Evolutionary conservation across 2,329 filamentous ascomycete genomes (phyloP).

Genomic region (Orbilia oligospora): DNA sequence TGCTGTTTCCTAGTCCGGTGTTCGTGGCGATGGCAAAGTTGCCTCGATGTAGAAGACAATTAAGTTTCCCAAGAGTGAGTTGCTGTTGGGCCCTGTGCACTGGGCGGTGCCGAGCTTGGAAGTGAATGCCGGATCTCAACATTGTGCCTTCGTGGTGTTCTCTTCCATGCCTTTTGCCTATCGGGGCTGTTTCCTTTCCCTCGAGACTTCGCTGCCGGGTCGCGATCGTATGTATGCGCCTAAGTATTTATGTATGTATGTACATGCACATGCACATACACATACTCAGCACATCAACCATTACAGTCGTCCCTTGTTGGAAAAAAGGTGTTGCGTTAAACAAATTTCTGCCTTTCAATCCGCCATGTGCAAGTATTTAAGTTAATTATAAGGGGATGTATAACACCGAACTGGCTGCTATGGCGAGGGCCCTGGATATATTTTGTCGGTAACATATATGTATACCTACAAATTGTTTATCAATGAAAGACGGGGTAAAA

Average conservation of each 20-base stretch:
- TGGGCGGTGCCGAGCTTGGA: neutral
- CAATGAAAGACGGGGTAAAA: neutral
- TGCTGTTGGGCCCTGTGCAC: neutral
- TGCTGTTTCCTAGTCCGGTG: neutral
- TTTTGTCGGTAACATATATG: too few relatives aligned
- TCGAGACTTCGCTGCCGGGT: too few relatives aligned
- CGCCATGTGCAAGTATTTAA: too few relatives aligned
- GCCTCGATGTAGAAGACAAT: neutral
- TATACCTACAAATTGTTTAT: too few relatives aligned
- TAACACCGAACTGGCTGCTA: too few relatives aligned
- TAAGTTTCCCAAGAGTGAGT: neutral
- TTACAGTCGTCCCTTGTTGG: constrained; percentile 15
- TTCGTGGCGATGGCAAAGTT: constrained; percentile 3
- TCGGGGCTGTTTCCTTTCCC: neutral
- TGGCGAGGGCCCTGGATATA: too few relatives aligned
- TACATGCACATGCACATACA: too few relatives aligned
- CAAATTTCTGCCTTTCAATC: neutral
- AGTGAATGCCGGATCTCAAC: neutral
- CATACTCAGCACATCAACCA: too few relatives aligned
- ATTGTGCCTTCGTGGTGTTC: neutral
- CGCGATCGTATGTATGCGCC: too few relatives aligned
- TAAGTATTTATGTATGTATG: too few relatives aligned
- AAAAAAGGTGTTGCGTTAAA: neutral
- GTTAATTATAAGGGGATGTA: too few relatives aligned
- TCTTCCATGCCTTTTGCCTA: neutral